Conservation (phyloP, 257 asterid species). For the Ligustrum vulgare region DNA sequence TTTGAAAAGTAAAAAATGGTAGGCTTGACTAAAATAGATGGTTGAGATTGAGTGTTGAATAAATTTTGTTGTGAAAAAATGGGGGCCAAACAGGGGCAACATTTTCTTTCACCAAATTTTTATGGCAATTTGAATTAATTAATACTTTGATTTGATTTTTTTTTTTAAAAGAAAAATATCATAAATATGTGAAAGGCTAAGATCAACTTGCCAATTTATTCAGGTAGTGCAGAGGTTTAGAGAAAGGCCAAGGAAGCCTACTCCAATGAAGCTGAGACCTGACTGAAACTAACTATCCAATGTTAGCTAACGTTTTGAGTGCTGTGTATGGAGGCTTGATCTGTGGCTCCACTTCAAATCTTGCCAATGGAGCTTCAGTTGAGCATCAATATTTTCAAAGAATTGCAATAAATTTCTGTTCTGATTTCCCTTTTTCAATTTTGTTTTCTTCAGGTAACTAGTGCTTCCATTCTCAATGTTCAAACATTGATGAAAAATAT, state of each 20-base stretch:
- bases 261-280: slow-evolving; percentile 7
- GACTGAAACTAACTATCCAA: background rate
- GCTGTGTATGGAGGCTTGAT: slow-evolving; percentile 1
- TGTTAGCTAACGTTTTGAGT: background rate
- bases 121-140: too few relatives aligned
- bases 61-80: too few relatives aligned
- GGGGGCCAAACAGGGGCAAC: too few relatives aligned
- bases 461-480: background rate
- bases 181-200: background rate
- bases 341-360: slow-evolving; percentile 19
- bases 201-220: background rate
- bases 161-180: background rate
- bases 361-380: slow-evolving; percentile 13
- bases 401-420: background rate
- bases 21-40: too few relatives aligned
- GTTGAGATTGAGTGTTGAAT: too few relatives aligned
- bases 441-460: background rate
- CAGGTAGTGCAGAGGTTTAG: slow-evolving; percentile 14
- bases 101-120: too few relatives aligned
- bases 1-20: too few relatives aligned
- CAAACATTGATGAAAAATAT: too few relatives aligned
- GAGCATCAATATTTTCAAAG: background rate
- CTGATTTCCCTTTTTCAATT: background rate
- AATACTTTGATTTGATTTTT: too few relatives aligned
- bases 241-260: background rate